Conservation (phyloP, 1,284 basidiomycete species). For the Cutaneotrichosporon sp. region DNA sequence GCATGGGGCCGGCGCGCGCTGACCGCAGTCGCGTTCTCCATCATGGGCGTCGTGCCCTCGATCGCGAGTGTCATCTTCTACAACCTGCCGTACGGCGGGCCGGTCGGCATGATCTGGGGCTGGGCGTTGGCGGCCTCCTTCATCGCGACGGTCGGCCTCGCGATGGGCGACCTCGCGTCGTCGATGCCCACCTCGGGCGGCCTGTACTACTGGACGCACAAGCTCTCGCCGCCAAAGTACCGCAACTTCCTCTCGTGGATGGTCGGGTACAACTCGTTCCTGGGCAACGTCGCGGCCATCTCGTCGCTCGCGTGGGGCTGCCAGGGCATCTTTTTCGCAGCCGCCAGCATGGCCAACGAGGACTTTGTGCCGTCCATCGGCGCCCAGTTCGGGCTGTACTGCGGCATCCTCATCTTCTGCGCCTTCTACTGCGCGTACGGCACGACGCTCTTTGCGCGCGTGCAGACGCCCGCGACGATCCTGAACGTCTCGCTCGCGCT, state of each 20-base stretch:
- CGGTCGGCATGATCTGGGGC: conserved; percentile 75
- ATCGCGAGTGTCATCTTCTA: conserved; percentile 58
- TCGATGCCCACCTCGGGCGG: conserved; percentile 48
- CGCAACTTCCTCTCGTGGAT: conserved; percentile 51
- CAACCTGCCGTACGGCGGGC: conserved; percentile 70
- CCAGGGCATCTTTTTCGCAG: conserved; percentile 45
- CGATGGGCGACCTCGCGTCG: conserved; percentile 56
- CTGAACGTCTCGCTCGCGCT: conserved; percentile 70
- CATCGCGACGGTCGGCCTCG: conserved; percentile 61
- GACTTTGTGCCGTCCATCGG: conserved; percentile 41
- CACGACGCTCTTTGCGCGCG: conserved; percentile 66
- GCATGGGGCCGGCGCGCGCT: neutral
- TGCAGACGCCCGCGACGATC: conserved; percentile 70
- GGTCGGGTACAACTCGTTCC: conserved; percentile 49
- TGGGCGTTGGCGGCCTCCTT: conserved; percentile 50
- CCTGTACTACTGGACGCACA: conserved; percentile 55
- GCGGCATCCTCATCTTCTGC: conserved; percentile 46
- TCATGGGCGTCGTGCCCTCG: conserved; percentile 61
- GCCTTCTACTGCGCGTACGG: conserved; percentile 65
- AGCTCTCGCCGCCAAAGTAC: conserved; percentile 38
- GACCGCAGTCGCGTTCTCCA: conserved; percentile 49
- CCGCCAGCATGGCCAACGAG: conserved; percentile 42
- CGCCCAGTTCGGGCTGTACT: conserved; percentile 45
- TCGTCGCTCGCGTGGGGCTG: conserved; percentile 73
- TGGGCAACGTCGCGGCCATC: conserved; percentile 67